phyloP scores from a whole-genome alignment of 129 eudicot genomes.

The Saposhnikovia divaricata region DNA sequence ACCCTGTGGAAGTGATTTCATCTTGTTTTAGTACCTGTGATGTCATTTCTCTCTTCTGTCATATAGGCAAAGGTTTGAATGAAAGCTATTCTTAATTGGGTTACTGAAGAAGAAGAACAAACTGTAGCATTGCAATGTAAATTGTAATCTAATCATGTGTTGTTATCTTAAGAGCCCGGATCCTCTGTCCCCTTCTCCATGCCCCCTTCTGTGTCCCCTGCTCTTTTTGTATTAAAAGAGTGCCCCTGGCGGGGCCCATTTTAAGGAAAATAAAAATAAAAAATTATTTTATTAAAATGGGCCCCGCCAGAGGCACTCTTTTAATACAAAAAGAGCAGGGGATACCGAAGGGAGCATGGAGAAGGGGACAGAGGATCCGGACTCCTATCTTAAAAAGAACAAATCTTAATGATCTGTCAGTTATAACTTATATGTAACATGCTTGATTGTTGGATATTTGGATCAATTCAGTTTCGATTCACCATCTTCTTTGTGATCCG shows the following conservation, averaged over 20 bases:
- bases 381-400: neutral
- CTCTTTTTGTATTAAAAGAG: too few species aligned
- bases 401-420: neutral
- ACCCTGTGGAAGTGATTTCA: neutral
- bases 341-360: too few species aligned
- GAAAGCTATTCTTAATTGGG: neutral
- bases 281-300: too few species aligned
- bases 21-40: neutral
- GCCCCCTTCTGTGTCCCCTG: too few species aligned
- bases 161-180: too few species aligned
- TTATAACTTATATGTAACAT: neutral
- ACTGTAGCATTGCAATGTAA: neutral
- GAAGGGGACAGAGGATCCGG: too few species aligned
- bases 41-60: neutral
- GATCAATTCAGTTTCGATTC: neutral
- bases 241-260: too few species aligned
- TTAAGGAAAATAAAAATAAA: too few species aligned
- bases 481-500: neutral
- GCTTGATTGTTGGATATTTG: neutral
- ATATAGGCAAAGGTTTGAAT: neutral
- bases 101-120: neutral
- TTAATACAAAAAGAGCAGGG: too few species aligned
- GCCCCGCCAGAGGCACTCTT: too few species aligned
- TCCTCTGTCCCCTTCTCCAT: too few species aligned
- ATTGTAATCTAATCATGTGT: neutral